Base-by-base conservation (phyloP, 2,329 filamentous ascomycete species). In the Xylaria multiplex region DNA sequence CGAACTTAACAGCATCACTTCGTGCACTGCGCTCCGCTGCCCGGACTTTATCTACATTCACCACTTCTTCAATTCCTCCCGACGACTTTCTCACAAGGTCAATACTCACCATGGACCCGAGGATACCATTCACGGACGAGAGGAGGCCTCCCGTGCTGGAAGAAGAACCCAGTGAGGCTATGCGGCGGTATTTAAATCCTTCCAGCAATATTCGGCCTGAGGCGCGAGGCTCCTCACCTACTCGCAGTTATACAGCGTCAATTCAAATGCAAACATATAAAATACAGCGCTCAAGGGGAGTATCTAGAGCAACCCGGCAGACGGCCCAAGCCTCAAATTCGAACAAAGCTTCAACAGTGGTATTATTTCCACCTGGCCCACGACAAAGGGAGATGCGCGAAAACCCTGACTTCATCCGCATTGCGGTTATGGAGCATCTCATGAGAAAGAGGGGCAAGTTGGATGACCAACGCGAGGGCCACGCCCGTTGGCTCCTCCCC, bases 201-300 rank as follows among this genome's bases (percentile, higher is more conserved):
- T 87, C 86, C 1, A 87, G 83, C 19, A 82, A 79, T 55, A 77
- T 80, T 6, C 83, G 81, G 19, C 79, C 83, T 43, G 82, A 85
- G 62, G 79, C 75, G 30, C 81, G 73, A 55, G 73, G 70, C 16
- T 66, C 71, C 2, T 64, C 77, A 22, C 66, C 74, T 35, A 64
- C 79, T 62, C 78, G 81, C 66, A 79, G 80, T 59, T 90, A 86
- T 72, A 89, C 87, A 14, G 88, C 89, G 30, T 90, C 89, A 1
- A 91, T 91, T 65, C 88, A 91, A 75, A 90, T 91, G 88, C 88
- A 90, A 73, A 91, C 89, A 0, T 91, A 91, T 81, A 88, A 87
- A 73, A 83, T 88, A 40, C 84, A 84, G 72, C 82, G 82, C 42
- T 83, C 82, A 32, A 81, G 80, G 67, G 80, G 79, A 58, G 71